Percentiles rank a stretch among this genome's conserved stretches.
Evolutionary conservation across 805 yeast genomes (phyloP).

Genomic region (Jamesozyma jinghongensis): DNA sequence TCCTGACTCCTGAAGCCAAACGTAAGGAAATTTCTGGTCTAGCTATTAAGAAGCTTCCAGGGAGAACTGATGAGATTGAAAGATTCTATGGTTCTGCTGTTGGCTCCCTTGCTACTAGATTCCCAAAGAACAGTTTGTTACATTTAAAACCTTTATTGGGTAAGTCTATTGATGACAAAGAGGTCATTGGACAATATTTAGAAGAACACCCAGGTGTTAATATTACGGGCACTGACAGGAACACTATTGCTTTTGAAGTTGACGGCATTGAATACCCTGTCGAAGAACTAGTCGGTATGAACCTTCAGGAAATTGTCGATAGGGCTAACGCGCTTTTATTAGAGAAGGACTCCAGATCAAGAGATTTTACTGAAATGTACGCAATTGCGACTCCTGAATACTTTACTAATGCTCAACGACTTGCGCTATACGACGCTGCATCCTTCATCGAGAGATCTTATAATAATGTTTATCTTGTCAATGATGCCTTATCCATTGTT

Average conservation of each 20-base stretch:
- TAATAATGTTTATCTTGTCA: constrained; percentile 50
- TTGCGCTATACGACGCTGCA: constrained; percentile 64
- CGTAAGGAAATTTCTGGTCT: constrained; percentile 82
- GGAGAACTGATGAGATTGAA: constrained; percentile 40
- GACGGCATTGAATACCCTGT: constrained; percentile 43
- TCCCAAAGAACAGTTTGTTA: constrained; percentile 60
- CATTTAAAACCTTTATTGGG: constrained; percentile 71
- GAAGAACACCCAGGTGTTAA: constrained; percentile 53
- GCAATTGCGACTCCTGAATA: constrained; percentile 74
- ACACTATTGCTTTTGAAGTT: constrained; percentile 49
- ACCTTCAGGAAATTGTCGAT: constrained; percentile 49
- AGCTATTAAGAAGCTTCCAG: constrained; percentile 40
- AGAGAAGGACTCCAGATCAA: constrained; percentile 42
- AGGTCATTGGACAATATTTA: constrained; percentile 39
- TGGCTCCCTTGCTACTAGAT: constrained; percentile 56
- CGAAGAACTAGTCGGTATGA: constrained; percentile 85
- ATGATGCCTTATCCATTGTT: constrained; percentile 91
- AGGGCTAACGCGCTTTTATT: constrained; percentile 59
- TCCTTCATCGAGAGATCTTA: constrained; percentile 49
- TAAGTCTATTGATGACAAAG: constrained; percentile 37
- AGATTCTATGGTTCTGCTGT: constrained; percentile 76
- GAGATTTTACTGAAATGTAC: constrained; percentile 45
- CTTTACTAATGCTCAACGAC: constrained; percentile 55
- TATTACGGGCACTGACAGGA: constrained; percentile 37
- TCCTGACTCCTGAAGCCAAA: constrained; percentile 83